These are phyloP conservation scores for Linum tenue DNA, from an alignment of 345 rosid genomes.

Conservation along the genomic window DNA sequence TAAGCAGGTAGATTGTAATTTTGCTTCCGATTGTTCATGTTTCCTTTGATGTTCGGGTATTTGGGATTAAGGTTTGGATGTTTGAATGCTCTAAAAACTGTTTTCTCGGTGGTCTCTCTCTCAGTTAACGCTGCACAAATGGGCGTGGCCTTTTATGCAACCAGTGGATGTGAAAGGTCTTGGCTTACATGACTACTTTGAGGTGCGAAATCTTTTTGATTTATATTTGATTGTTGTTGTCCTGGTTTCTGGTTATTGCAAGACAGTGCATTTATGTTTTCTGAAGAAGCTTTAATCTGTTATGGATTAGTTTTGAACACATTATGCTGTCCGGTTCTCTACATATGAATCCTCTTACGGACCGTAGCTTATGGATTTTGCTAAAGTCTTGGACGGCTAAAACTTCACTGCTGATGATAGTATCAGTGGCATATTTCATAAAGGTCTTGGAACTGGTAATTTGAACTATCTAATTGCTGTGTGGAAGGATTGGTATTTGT, in stretches of 20 bases:
- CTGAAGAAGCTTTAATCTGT: conserved; percentile 52
- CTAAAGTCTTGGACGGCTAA: too few relatives aligned
- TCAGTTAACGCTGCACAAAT: conserved; percentile 82
- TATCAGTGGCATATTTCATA: too few relatives aligned
- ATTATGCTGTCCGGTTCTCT: too few relatives aligned
- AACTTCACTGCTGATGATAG: not conserved
- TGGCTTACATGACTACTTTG: conserved; percentile 75
- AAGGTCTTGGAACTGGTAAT: too few relatives aligned
- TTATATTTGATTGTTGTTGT: conserved; percentile 1
- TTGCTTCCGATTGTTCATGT: not conserved
- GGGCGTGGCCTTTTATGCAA: conserved; percentile 83
- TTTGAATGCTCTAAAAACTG: not conserved
- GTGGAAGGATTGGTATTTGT: too few relatives aligned
- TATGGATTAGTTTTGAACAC: not conserved
- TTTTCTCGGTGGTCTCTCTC: not conserved
- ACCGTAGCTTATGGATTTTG: too few relatives aligned
- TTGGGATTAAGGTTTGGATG: not conserved
- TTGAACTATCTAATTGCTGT: too few relatives aligned
- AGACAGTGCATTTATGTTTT: conserved; percentile 8
- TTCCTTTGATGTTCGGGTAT: not conserved
- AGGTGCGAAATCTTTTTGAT: conserved; percentile 25
- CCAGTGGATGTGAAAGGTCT: conserved; percentile 88
- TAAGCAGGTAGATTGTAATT: conserved; percentile 37
- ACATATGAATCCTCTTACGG: too few relatives aligned
- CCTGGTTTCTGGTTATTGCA: not conserved